A percentile compares a stretch with the other conserved stretches of the same genome.
Conservation (phyloP, 1,284 basidiomycete species). For the Cerioporus squamosus region DNA sequence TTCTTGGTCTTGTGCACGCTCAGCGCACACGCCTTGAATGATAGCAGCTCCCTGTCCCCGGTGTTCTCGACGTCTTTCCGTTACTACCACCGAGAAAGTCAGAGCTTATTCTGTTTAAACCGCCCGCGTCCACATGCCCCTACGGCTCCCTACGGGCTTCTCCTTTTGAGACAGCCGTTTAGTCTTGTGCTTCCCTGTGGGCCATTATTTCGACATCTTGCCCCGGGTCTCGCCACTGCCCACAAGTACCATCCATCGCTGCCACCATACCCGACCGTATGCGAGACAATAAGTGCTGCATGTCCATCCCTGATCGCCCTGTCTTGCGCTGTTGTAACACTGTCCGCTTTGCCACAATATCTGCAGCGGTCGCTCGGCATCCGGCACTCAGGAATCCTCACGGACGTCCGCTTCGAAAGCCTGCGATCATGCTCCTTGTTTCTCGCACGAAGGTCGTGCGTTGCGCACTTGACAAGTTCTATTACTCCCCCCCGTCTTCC, state of each 20-base stretch:
- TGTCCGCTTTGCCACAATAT: constrained; percentile 1
- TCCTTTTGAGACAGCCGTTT: constrained; percentile 8
- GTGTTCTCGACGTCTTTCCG: constrained; percentile 3
- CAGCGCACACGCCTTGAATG: background rate
- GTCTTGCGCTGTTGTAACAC: background rate
- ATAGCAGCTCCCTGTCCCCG: background rate
- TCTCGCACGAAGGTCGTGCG: constrained; percentile 23
- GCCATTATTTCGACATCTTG: background rate
- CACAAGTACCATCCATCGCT: background rate
- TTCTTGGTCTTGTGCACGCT: constrained; percentile 15
- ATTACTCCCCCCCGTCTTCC: constrained; percentile 25
- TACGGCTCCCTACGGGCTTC: background rate
- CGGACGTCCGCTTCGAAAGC: constrained; percentile 6
- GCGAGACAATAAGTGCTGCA: background rate
- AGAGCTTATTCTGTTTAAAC: constrained; percentile 19
- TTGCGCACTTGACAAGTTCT: constrained; percentile 22
- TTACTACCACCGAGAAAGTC: constrained; percentile 14
- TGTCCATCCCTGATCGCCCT: constrained; percentile 5
- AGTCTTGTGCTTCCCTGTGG: constrained; percentile 6
- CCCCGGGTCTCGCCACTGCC: background rate
- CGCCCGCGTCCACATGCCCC: constrained; percentile 8
- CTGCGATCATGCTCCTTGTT: constrained; percentile 19
- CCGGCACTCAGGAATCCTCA: constrained; percentile 9
- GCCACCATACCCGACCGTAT: background rate
- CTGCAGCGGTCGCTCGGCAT: constrained; percentile 6